Conservation (phyloP, 2,329 filamentous ascomycete species). For the Fusarium avenaceum region DNA sequence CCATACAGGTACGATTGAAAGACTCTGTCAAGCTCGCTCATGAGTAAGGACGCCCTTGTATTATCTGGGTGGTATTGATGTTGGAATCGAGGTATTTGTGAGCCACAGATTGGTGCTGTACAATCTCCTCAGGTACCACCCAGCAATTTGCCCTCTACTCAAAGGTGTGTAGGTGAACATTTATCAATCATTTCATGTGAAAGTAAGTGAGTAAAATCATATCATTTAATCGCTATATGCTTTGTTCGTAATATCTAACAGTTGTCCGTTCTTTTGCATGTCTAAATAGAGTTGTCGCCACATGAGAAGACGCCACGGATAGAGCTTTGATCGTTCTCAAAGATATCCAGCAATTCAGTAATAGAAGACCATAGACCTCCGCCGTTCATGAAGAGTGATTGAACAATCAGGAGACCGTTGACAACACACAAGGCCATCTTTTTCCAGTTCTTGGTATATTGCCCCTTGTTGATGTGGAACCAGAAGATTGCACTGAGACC, state of each 20-base stretch:
- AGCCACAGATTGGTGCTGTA: too few relatives aligned
- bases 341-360: conserved; percentile 49
- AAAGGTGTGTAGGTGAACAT: too few relatives aligned
- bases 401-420: conserved; percentile 51
- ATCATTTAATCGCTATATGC: conserved; percentile 23
- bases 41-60: too few relatives aligned
- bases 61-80: too few relatives aligned
- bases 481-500: conserved; percentile 54
- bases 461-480: conserved; percentile 52
- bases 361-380: conserved; percentile 54
- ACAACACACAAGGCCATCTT: conserved; percentile 36
- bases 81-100: too few relatives aligned
- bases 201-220: neutral
- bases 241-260: neutral
- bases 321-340: conserved; percentile 40
- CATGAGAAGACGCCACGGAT: conserved; percentile 52
- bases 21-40: too few relatives aligned
- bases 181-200: too few relatives aligned
- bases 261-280: neutral
- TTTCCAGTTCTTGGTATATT: conserved; percentile 41
- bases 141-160: too few relatives aligned
- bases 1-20: too few relatives aligned
- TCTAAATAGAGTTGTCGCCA: conserved; percentile 50
- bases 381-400: conserved; percentile 54
- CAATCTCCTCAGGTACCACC: too few relatives aligned